A percentile compares a stretch with the other conserved stretches of the same genome.
phyloP scores from a whole-genome alignment of 768 basidiomycete species.

The Termitomyces sp. region DNA sequence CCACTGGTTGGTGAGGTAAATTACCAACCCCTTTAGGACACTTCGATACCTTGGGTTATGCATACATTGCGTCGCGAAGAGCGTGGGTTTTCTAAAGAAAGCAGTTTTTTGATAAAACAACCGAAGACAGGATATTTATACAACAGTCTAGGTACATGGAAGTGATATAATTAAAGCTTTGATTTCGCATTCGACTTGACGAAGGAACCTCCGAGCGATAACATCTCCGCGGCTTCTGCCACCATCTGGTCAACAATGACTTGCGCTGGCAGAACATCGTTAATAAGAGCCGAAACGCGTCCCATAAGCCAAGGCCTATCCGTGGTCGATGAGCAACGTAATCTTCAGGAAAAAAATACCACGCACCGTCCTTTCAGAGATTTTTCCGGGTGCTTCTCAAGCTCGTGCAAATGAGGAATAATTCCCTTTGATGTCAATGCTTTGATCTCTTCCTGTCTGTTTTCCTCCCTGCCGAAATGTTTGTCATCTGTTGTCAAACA shows the following conservation, averaged over 20 bases:
- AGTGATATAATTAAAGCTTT: slow-evolving; percentile 34
- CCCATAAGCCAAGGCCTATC: slow-evolving; percentile 73
- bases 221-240: slow-evolving; percentile 27
- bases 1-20: background rate
- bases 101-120: no score
- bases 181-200: slow-evolving; percentile 36
- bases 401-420: slow-evolving; percentile 64
- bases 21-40: background rate
- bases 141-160: background rate
- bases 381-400: slow-evolving; percentile 79
- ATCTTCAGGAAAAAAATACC: background rate
- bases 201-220: slow-evolving; percentile 28
- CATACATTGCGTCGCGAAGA: background rate
- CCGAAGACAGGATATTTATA: background rate
- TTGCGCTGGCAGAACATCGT: slow-evolving; percentile 78
- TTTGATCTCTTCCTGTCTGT: slow-evolving; percentile 76
- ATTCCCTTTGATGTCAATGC: slow-evolving; percentile 80
- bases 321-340: background rate
- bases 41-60: no score
- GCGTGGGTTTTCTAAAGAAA: no score
- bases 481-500: background rate
- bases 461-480: slow-evolving; percentile 51
- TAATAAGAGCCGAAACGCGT: slow-evolving; percentile 64
- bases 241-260: slow-evolving; percentile 79
- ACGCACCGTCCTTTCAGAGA: slow-evolving; percentile 45